Evolutionary conservation across 192 early-diverging fungal species (phyloP).

Genomic region (Mortierella antarctica): DNA sequence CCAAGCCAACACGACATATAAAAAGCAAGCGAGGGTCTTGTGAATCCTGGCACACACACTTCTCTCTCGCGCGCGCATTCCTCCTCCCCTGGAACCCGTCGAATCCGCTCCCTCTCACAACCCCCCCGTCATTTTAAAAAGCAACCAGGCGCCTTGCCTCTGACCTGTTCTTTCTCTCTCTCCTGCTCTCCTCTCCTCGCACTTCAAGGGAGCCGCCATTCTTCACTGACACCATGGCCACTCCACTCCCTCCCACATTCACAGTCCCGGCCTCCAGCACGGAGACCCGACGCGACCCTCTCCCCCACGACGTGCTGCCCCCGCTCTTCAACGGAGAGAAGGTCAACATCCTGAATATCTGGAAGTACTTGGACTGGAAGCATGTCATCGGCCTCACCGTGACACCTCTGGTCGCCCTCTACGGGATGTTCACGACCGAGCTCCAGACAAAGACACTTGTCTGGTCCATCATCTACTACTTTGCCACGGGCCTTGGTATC

Average conservation of each 20-base stretch:
- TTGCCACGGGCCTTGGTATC: conserved; percentile 85
- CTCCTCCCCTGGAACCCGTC: too few species aligned
- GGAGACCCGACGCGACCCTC: conserved; percentile 37
- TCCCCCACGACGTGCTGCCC: conserved; percentile 32
- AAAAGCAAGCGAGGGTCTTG: too few species aligned
- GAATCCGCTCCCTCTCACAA: too few species aligned
- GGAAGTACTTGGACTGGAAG: conserved; percentile 75
- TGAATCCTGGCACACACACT: too few species aligned
- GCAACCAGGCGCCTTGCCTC: too few species aligned
- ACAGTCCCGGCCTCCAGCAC: conserved; percentile 39
- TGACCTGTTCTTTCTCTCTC: too few species aligned
- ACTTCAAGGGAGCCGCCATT: too few species aligned
- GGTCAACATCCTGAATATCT: conserved; percentile 61
- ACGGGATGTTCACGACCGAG: conserved; percentile 79
- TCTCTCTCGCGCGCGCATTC: too few species aligned
- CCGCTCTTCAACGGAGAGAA: conserved; percentile 50
- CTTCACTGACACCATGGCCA: conserved; percentile 16
- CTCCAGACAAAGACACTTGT: conserved; percentile 75
- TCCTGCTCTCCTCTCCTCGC: too few species aligned
- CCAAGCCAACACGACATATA: too few species aligned
- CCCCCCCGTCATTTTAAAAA: too few species aligned
- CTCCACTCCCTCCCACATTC: conserved; percentile 48
- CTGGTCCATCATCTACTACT: conserved; percentile 79
- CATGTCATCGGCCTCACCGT: conserved; percentile 69
- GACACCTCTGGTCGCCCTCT: conserved; percentile 84